Evolutionary conservation across 805 yeast genomes (phyloP), one percentile per base, ranked within the genome.

Genomic region (Nakazawaea wickerhamii): DNA sequence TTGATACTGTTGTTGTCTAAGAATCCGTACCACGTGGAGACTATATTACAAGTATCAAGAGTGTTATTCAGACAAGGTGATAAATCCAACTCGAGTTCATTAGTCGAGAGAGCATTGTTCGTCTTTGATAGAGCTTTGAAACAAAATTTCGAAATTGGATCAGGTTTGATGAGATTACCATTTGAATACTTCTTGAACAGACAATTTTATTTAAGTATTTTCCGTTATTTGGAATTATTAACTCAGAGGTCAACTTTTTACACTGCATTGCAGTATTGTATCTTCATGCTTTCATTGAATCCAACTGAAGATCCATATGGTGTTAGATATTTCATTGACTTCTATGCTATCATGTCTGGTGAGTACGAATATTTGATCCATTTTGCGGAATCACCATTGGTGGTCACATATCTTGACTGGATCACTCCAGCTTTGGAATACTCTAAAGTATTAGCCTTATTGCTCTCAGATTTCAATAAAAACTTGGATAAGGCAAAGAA

Each of bases 241-340:
- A 84, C 88, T 2, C 88, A 84, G 52, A 75, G 86, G 53, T 85
- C 95, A 4, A 84, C 91, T 1, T 79, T 75, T 54, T 72, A 64
- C 45, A 88, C 96, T 0, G 95, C 95, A 0, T 71, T 85, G 33
- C 76, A 78, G 32, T 88, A 81, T 65, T 75, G 84, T 52, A 87
- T 85, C 56, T 66, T 81, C 5, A 64, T 88, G 38, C 65, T 84
- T 48, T 75, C 89, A 2, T 63, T 89, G 23, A 61, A 59, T 30
- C 95, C 95, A 1, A 71, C 79, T 2, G 85, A 82, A 44, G 96
- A 89, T 64, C 95, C 95, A 1, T 65, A 81, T 40, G 95, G 95
- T 18, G 88, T 83, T 10, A 71, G 95, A 48, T 81, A 82, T 54
- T 84, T 87, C 58, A 79, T 89, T 50, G 96, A 89, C 57, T 80